phyloP scores from a whole-genome alignment of 768 basidiomycete genomes.

The Coprinopsis sp. region DNA sequence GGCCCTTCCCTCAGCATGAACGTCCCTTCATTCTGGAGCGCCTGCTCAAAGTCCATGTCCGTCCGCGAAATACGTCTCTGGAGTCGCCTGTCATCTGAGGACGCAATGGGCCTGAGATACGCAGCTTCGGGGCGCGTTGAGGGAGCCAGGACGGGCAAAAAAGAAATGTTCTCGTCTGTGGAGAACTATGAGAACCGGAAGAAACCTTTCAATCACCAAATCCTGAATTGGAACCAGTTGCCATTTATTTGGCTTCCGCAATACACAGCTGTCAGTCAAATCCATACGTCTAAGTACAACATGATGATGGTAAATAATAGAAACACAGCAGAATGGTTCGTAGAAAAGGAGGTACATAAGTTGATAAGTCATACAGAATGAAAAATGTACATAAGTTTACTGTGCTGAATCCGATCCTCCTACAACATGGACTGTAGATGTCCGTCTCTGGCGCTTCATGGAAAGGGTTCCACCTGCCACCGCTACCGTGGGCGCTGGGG shows the following conservation, averaged over 20 bases:
- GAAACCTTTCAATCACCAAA: no score
- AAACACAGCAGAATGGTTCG: no score
- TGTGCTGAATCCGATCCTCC: slow-evolving; percentile 29
- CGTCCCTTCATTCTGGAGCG: slow-evolving; percentile 61
- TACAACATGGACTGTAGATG: slow-evolving; percentile 50
- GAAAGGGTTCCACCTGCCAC: slow-evolving; percentile 32
- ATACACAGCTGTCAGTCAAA: no score
- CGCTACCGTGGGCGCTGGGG: slow-evolving; percentile 26
- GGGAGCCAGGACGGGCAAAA: slow-evolving; percentile 55
- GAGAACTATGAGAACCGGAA: slow-evolving; percentile 2
- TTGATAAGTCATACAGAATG: slow-evolving; percentile 2
- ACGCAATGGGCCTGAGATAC: slow-evolving; percentile 51
- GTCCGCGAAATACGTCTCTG: slow-evolving; percentile 63
- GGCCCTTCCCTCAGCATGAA: slow-evolving; percentile 65
- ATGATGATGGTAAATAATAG: no score
- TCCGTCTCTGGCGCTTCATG: slow-evolving; percentile 80
- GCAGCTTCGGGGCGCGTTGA: slow-evolving; percentile 50
- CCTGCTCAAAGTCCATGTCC: slow-evolving; percentile 81
- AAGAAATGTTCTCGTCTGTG: no score
- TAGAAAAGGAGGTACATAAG: background rate
- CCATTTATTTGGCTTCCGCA: no score
- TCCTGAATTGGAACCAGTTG: no score
- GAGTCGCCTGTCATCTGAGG: slow-evolving; percentile 39
- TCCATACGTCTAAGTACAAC: no score
- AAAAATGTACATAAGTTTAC: slow-evolving; percentile 5